phyloP scores from a whole-genome alignment of 768 basidiomycete species.

The Trametes villosa region DNA sequence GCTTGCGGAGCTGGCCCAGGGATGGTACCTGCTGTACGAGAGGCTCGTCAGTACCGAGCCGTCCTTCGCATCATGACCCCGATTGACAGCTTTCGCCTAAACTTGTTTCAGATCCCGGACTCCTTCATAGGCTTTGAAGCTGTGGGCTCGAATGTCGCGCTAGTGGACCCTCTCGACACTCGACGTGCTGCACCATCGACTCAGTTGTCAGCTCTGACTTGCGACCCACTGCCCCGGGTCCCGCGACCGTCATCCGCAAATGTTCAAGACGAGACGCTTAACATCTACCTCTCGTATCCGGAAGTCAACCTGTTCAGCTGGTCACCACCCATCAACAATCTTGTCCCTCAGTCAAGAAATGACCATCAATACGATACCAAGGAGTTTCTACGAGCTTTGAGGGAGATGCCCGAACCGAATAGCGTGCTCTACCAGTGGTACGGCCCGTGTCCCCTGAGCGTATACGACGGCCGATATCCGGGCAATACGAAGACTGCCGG shows the following conservation, averaged over 20 bases:
- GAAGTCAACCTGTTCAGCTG: not conserved
- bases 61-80: not conserved
- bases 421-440: not conserved
- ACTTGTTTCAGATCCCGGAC: not conserved
- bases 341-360: not conserved
- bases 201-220: not conserved
- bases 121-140: not conserved
- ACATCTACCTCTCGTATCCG: not conserved
- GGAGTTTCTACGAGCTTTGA: not conserved
- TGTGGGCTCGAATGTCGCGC: not conserved
- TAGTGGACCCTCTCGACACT: too few species aligned
- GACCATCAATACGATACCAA: not conserved
- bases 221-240: not conserved
- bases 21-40: not conserved
- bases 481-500: too few species aligned
- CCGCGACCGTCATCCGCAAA: not conserved
- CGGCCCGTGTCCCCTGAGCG: not conserved
- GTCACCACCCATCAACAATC: not conserved
- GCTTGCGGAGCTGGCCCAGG: not conserved
- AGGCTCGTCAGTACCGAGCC: constrained; percentile 1
- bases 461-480: not conserved
- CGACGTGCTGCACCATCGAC: too few species aligned
- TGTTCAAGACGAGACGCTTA: not conserved
- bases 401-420: not conserved
- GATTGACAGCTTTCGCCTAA: not conserved